Percentiles rank a stretch among this genome's conserved stretches.
These are phyloP conservation scores for Peronospora farinosa DNA, from an alignment of 352 stramenopile genomes.

Conservation along the genomic window DNA sequence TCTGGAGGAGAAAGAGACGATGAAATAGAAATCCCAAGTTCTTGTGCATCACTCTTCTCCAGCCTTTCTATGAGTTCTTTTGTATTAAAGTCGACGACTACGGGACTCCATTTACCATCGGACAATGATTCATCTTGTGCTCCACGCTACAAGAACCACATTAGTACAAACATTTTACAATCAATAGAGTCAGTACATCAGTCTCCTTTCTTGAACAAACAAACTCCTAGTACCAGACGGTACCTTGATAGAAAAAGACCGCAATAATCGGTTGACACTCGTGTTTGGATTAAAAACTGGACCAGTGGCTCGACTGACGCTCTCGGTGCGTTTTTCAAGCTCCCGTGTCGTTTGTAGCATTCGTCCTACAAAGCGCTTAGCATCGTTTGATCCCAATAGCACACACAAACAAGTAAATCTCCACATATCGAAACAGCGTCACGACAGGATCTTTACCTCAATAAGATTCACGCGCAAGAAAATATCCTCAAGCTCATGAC, in stretches of 20 bases:
- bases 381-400: constrained; percentile 4
- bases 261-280: constrained; percentile 50
- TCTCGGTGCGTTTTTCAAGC: constrained; percentile 60
- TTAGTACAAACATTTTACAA: neutral
- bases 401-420: neutral
- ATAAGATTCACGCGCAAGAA: constrained; percentile 72
- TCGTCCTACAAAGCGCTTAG: constrained; percentile 50
- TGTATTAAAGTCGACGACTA: constrained; percentile 54
- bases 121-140: constrained; percentile 18
- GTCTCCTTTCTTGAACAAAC: no score
- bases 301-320: constrained; percentile 39
- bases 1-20: constrained; percentile 6
- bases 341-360: constrained; percentile 52
- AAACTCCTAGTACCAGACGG: neutral
- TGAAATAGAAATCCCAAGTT: constrained; percentile 58
- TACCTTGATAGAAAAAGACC: constrained; percentile 69
- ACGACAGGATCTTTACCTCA: constrained; percentile 31
- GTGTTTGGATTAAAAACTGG: constrained; percentile 57
- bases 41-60: constrained; percentile 43
- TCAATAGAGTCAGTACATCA: constrained; percentile 1
- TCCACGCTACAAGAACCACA: constrained; percentile 26
- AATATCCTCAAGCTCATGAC: constrained; percentile 70
- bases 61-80: constrained; percentile 46
- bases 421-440: no score
- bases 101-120: constrained; percentile 50